Conservation (phyloP, 805 yeast species). For the Candida odintsovae region DNA sequence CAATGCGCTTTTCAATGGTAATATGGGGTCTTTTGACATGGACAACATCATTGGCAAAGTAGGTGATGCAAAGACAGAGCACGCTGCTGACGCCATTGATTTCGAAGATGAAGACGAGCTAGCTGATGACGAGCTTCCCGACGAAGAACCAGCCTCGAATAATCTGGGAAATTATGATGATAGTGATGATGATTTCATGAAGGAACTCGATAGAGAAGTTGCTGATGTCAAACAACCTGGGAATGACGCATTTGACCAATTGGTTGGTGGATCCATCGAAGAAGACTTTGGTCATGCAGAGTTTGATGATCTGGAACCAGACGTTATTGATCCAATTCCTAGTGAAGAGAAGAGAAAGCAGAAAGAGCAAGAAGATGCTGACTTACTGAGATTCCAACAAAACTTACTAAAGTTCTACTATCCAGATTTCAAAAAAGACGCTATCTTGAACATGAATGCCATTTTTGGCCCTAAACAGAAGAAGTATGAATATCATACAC, state of each 20-base stretch:
- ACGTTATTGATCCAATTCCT: not conserved
- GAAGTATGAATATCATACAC: slow-evolving; percentile 43
- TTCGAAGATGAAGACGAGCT: slow-evolving; percentile 92
- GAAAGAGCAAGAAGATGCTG: slow-evolving; percentile 17
- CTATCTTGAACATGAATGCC: slow-evolving; percentile 57
- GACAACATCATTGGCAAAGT: slow-evolving; percentile 15
- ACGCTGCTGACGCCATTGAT: slow-evolving; percentile 89
- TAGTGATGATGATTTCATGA: slow-evolving; percentile 9
- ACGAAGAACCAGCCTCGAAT: slow-evolving; percentile 18
- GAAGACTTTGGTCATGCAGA: slow-evolving; percentile 16
- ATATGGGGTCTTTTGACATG: slow-evolving; percentile 24
- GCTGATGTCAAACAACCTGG: slow-evolving; percentile 2
- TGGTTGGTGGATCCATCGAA: slow-evolving; percentile 26
- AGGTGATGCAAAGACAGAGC: slow-evolving; percentile 38
- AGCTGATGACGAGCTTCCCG: slow-evolving; percentile 74
- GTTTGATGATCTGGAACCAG: slow-evolving; percentile 14
- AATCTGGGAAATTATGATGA: slow-evolving; percentile 8
- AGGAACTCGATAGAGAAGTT: slow-evolving; percentile 8
- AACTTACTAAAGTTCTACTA: slow-evolving; percentile 42
- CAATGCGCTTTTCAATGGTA: slow-evolving; percentile 31
- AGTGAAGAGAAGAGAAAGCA: slow-evolving; percentile 1
- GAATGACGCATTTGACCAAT: slow-evolving; percentile 20
- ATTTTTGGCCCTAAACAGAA: slow-evolving; percentile 61
- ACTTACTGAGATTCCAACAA: slow-evolving; percentile 23
- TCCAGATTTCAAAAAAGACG: slow-evolving; percentile 55